These are phyloP conservation scores for Dictyostelium purpureum DNA, from an alignment of 78 protist species.

Conservation along the genomic window DNA sequence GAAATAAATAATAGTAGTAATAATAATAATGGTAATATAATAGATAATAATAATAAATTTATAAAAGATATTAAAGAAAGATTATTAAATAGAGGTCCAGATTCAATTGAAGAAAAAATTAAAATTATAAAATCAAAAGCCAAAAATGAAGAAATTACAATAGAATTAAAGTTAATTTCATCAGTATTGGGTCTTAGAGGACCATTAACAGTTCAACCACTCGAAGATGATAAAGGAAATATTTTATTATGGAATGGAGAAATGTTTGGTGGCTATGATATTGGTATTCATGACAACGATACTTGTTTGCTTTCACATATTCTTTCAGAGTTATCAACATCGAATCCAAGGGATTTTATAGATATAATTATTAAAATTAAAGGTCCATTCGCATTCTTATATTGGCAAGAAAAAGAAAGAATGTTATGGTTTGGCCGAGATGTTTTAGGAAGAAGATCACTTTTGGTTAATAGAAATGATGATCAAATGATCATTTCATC, in stretches of 20 bases:
- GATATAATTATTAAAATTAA: conserved; percentile 7
- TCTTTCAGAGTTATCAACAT: not conserved
- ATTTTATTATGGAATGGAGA: conserved; percentile 75
- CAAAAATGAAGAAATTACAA: not conserved
- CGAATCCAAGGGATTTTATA: not conserved
- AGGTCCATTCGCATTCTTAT: conserved; percentile 71
- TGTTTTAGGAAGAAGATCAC: conserved; percentile 55
- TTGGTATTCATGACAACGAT: conserved; percentile 59
- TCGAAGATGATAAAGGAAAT: not conserved
- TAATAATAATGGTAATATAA: not conserved
- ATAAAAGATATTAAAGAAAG: conserved; percentile 2
- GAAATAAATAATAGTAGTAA: not conserved
- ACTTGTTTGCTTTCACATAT: conserved; percentile 4
- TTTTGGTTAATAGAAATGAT: conserved; percentile 23
- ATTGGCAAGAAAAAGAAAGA: conserved; percentile 21
- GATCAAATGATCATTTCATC: conserved; percentile 42
- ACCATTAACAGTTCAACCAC: conserved; percentile 40
- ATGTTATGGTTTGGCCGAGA: conserved; percentile 75
- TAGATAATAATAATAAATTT: not conserved
- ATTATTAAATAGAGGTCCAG: conserved; percentile 55
- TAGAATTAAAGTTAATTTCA: conserved; percentile 5
- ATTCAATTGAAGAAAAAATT: not conserved
- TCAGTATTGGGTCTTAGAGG: conserved; percentile 54
- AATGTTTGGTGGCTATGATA: conserved; percentile 73
- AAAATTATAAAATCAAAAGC: not conserved